Conservation (phyloP, 2,329 filamentous ascomycete genomes). For the Talaromyces sp. region DNA sequence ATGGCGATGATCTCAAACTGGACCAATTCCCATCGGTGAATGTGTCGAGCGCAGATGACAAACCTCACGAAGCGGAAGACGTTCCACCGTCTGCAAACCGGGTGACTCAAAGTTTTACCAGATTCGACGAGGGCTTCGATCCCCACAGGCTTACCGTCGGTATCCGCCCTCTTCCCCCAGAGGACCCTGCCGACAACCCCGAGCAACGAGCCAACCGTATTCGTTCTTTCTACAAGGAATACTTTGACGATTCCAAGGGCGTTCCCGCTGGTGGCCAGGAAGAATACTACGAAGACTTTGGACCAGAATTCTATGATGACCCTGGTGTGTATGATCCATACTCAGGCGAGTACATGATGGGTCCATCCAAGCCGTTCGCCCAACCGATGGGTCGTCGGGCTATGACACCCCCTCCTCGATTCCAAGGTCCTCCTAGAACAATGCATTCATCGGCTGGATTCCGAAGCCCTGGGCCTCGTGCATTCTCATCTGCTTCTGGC, state of each 20-base stretch:
- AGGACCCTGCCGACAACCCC: constrained; percentile 82
- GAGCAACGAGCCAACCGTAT: constrained; percentile 95
- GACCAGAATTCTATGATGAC: constrained; percentile 65
- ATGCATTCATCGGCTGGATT: constrained; percentile 41
- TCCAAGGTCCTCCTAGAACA: constrained; percentile 42
- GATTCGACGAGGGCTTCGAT: constrained; percentile 31
- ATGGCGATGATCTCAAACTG: constrained; percentile 51
- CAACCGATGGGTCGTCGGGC: constrained; percentile 82
- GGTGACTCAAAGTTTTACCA: constrained; percentile 18
- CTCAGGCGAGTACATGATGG: constrained; percentile 27
- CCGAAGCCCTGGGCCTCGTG: constrained; percentile 48
- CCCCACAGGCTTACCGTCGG: constrained; percentile 55
- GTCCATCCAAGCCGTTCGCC: constrained; percentile 60
- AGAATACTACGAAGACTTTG: constrained; percentile 71
- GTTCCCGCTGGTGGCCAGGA: constrained; percentile 20
- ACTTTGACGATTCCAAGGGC: constrained; percentile 80
- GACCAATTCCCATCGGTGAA: constrained; percentile 39
- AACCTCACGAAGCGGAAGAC: constrained; percentile 12
- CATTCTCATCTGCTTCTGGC: constrained; percentile 60
- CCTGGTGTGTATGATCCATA: constrained; percentile 54
- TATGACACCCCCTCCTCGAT: constrained; percentile 81
- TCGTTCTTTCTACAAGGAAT: constrained; percentile 98
- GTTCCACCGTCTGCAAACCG: constrained; percentile 16
- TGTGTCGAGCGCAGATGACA: constrained; percentile 21
- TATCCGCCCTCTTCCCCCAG: constrained; percentile 79